Evolutionary conservation across 352 stramenopile genomes (phyloP).

Genomic region (Aphanomyces invadans): DNA sequence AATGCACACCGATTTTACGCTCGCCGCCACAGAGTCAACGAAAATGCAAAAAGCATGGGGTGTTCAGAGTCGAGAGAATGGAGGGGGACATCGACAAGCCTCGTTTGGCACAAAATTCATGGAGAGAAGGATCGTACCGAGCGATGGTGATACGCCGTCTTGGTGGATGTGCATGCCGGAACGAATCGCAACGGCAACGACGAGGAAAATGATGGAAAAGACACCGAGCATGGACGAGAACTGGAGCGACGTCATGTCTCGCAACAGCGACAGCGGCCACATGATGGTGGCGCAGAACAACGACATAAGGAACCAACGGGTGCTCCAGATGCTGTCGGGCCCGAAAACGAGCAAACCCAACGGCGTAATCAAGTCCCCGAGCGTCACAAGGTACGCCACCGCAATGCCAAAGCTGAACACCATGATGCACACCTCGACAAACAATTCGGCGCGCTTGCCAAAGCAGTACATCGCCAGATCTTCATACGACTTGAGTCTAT

Average conservation of each 20-base stretch:
- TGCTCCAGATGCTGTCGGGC: conserved; percentile 40
- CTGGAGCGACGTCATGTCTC: conserved; percentile 78
- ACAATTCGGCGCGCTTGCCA: conserved; percentile 71
- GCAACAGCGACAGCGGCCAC: conserved; percentile 72
- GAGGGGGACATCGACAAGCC: too few species aligned
- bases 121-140: conserved; percentile 28
- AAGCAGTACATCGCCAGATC: conserved; percentile 79
- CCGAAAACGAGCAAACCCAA: conserved; percentile 70
- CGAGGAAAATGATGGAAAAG: conserved; percentile 78
- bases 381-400: conserved; percentile 74
- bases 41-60: too few species aligned
- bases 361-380: conserved; percentile 74
- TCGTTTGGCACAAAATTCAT: not conserved
- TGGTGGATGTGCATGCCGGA: conserved; percentile 60
- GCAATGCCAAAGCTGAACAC: conserved; percentile 83
- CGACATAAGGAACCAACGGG: conserved; percentile 75
- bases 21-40: too few species aligned
- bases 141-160: conserved; percentile 49
- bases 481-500: conserved; percentile 78
- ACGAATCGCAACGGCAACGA: conserved; percentile 66
- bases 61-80: too few species aligned
- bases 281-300: conserved; percentile 70
- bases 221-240: conserved; percentile 80
- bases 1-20: too few species aligned
- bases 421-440: conserved; percentile 79